Base-by-base conservation (phyloP, 148 eudicot species). In the Nepenthes gracilis region DNA sequence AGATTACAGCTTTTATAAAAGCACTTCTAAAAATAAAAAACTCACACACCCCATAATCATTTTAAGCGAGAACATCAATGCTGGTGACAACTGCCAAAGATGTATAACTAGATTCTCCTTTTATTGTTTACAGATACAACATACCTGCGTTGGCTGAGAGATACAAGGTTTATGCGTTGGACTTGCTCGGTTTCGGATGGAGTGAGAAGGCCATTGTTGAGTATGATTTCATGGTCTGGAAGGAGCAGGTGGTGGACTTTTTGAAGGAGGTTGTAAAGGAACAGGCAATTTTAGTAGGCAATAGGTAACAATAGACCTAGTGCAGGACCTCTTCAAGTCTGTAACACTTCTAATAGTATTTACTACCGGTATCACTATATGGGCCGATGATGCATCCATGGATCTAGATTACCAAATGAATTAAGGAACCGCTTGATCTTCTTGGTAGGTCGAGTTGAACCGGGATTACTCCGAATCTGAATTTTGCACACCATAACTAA, bases 151-250 rank as follows among this genome's bases (percentile, higher is more conserved):
- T 94, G 81, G 91, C 99, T 53, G 89, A 94, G 77, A 81, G 58
- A 10, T 94, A 94, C 75, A 86, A 86, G 81, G 97, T 89, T 59
- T 94, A 86, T 70, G 99, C 99, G 14, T 14, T 94, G 43, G 99
- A 94, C 74, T 84, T 94, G 77, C 69, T 94, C 48, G 99, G 99
- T 43, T 94, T 94, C 70, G 99, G 99, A 53, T 89, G 95, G 99
- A 94, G 99, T 68, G 99, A 94, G 70, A 94, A 94, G 79, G 97
- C 99, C 55, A 64, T 94, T 57, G 66, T 94, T 61, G 99, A 94
- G 43, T 94, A 94, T 62, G 95, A 94, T 78, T 92, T 97, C 58
- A 68, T 86, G 68, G 77, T 94, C 43, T 94, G 99, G 99, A 81
- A 78, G 58, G 99, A 94, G 67, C 95, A 94, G 67, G 86, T 89